Base-by-base conservation (phyloP, 2,329 filamentous ascomycete species). In the Hypocrella siamensis region DNA sequence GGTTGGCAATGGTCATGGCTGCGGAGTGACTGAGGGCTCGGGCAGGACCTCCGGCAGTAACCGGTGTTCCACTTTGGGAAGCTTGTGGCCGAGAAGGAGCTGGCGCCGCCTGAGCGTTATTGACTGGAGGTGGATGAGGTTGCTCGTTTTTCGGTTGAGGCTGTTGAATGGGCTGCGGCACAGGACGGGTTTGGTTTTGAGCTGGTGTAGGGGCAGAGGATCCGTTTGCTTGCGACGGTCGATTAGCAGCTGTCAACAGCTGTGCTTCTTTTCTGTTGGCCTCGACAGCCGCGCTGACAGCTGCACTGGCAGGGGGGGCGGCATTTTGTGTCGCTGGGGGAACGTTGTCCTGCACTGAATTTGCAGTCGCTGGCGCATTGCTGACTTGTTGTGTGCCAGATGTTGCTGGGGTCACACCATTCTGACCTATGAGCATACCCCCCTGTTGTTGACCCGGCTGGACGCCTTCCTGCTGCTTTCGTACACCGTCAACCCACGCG, bases 1-100 rank as follows among this genome's bases (percentile, higher is more conserved):
- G 60, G 38, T 61, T 65, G n/a, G 61, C 62, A 18, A 61, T 50
- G 32, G 52, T 59, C 40, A 67, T 56, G n/a, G 62, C 65, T 27
- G 57, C 63, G 12, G 62, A 60, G 43, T 67, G 63, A 18, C 56
- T 63, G 19, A 67, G 53, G 3, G 65, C 54, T 12, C 56, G 53
- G 2, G 59, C 54, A 8, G 49, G 51, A 6, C 54, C 51, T 28
- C 53, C 45, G 8, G 49, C 51, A 8, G 50, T 56, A 27, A 52
- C 52, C 7, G 58, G 51, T 1, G 54, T 56, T 4, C 56, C 55
- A 1, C 52, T 48, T 35, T 70, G 67, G 3, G 66, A 61, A 8
- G 66, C 68, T 35, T 61, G 61, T 5, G 65, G 52, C 31, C 66
- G 60, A 7, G 56, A 54, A 4, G 60, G 55, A 34, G 61, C 60